These are phyloP conservation scores for Ustilago hordei DNA, from an alignment of 1,284 basidiomycete species.

Conservation along the genomic window DNA sequence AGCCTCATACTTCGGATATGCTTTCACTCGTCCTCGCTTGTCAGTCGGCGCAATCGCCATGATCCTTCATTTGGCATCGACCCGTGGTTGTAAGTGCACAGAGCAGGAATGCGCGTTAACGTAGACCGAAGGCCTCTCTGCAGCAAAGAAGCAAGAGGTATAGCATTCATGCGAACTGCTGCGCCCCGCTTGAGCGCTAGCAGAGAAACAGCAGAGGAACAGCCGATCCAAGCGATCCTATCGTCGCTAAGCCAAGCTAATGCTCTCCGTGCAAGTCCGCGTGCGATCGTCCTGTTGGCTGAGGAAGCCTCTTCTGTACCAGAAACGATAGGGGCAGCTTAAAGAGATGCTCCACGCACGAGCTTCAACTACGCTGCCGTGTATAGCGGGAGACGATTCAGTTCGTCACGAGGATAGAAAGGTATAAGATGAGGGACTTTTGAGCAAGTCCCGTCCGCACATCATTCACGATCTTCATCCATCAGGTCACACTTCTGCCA, in stretches of 20 bases:
- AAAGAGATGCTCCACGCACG: background rate
- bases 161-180: background rate
- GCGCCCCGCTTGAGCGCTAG: background rate
- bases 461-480: background rate
- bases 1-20: background rate
- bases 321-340: background rate
- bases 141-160: background rate
- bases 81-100: background rate
- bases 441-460: too few relatives aligned
- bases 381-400: background rate
- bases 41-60: conserved; percentile 1
- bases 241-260: background rate
- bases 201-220: background rate
- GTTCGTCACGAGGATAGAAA: background rate
- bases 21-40: conserved; percentile 3
- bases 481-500: background rate
- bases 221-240: conserved; percentile 6
- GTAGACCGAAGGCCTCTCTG: background rate
- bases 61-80: background rate
- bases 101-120: background rate
- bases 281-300: background rate
- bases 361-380: background rate
- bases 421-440: conserved; percentile 7
- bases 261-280: background rate
- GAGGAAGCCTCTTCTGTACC: background rate